Evolutionary conservation across 1,139 yeast species (phyloP).

Genomic region (Kurtzmaniella natalensis): DNA sequence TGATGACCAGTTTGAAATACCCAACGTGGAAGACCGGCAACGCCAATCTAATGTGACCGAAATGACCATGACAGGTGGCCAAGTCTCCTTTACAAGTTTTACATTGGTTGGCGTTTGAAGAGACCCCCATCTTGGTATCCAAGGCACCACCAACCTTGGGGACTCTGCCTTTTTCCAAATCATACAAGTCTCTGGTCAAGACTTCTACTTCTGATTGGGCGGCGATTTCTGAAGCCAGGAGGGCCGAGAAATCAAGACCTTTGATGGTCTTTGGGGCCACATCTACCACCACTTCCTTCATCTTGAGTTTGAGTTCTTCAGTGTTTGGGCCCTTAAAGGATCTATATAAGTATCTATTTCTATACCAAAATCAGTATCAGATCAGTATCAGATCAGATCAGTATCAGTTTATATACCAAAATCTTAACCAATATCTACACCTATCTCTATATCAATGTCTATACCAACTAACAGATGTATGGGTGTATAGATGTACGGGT

Average conservation of each 20-base stretch:
- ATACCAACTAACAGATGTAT: no score
- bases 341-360: no score
- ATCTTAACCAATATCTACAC: no score
- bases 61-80: conserved; percentile 97
- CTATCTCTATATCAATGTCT: no score
- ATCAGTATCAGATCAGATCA: no score
- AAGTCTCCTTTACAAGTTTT: conserved; percentile 87
- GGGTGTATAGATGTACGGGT: no score
- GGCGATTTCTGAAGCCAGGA: conserved; percentile 84
- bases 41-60: conserved; percentile 90
- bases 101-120: conserved; percentile 81
- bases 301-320: conserved; percentile 19
- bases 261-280: conserved; percentile 86
- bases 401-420: no score
- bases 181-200: conserved; percentile 86
- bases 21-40: conserved; percentile 98
- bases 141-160: conserved; percentile 84
- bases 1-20: conserved; percentile 86
- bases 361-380: no score
- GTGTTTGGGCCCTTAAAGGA: no score
- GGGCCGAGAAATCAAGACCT: conserved; percentile 89
- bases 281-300: conserved; percentile 77
- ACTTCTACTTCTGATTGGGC: conserved; percentile 96
- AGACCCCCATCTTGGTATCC: conserved; percentile 91
- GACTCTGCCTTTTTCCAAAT: conserved; percentile 74